Evolutionary conservation across 2,329 filamentous ascomycete species (phyloP).

Genomic region (Phoma sp.): DNA sequence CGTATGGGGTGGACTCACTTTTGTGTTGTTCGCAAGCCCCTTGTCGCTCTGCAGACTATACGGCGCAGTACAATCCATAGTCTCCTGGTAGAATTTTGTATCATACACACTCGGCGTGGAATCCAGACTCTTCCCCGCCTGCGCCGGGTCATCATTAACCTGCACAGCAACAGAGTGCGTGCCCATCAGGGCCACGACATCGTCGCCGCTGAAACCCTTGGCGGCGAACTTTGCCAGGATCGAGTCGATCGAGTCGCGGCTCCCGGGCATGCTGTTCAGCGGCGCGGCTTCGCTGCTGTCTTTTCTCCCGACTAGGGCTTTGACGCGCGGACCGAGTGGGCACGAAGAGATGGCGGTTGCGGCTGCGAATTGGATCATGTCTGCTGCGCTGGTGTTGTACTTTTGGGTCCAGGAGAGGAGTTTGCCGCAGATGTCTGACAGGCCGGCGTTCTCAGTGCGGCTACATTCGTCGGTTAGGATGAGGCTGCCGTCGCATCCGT

Average conservation of each 20-base stretch:
- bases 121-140: constrained; percentile 35
- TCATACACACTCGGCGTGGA: constrained; percentile 39
- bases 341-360: constrained; percentile 31
- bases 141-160: constrained; percentile 30
- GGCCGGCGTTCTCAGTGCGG: constrained; percentile 51
- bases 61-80: constrained; percentile 32
- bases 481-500: constrained; percentile 36
- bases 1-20: constrained; percentile 12
- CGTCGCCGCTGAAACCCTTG: constrained; percentile 36
- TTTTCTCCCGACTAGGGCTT: constrained; percentile 29
- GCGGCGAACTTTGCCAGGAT: constrained; percentile 33
- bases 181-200: constrained; percentile 45
- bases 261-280: constrained; percentile 20
- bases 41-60: constrained; percentile 32
- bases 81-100: constrained; percentile 39
- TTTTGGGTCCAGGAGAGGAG: constrained; percentile 48
- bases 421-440: constrained; percentile 51
- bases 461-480: constrained; percentile 35
- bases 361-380: constrained; percentile 39
- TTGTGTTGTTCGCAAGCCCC: constrained; percentile 26
- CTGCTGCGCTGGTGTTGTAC: constrained; percentile 42
- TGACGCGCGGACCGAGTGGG: constrained; percentile 30
- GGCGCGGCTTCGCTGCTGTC: constrained; percentile 26
- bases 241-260: constrained; percentile 21
- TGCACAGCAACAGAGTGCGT: constrained; percentile 40